Evolutionary conservation across 2,329 filamentous ascomycete genomes (phyloP).

Genomic region (Alternaria arborescens): DNA sequence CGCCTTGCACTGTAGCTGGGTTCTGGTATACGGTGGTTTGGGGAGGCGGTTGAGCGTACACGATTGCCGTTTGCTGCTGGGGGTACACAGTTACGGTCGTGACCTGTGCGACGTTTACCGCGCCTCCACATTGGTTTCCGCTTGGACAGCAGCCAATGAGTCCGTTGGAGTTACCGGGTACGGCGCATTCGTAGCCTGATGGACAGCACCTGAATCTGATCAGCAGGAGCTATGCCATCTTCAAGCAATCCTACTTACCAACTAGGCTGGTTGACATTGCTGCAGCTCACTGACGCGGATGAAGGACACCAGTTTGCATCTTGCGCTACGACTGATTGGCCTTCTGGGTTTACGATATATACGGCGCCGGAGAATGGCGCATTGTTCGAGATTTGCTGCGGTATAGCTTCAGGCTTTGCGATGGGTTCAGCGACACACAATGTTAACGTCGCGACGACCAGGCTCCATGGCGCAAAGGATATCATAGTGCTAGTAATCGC

Average conservation of each 20-base stretch:
- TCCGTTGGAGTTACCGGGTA: slow-evolving; percentile 42
- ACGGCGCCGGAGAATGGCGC: slow-evolving; percentile 53
- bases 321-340: slow-evolving; percentile 46
- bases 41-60: slow-evolving; percentile 38
- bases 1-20: slow-evolving; percentile 35
- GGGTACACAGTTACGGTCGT: slow-evolving; percentile 48
- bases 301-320: slow-evolving; percentile 45
- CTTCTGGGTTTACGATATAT: slow-evolving; percentile 48
- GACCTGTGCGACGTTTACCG: slow-evolving; percentile 44
- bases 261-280: slow-evolving; percentile 51
- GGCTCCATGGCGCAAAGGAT: slow-evolving; percentile 18
- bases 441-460: slow-evolving; percentile 23
- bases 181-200: slow-evolving; percentile 44
- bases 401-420: slow-evolving; percentile 37
- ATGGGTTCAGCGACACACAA: slow-evolving; percentile 34
- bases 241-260: slow-evolving; percentile 46
- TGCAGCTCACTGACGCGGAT: slow-evolving; percentile 53
- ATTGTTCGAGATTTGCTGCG: slow-evolving; percentile 46
- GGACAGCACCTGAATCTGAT: slow-evolving; percentile 49
- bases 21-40: slow-evolving; percentile 38
- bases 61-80: slow-evolving; percentile 38
- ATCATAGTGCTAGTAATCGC: slow-evolving; percentile 25
- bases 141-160: slow-evolving; percentile 51
- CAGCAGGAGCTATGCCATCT: background rate
- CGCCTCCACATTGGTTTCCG: slow-evolving; percentile 45